These are phyloP conservation scores for Raffaelea ambrosiae DNA, from an alignment of 2,329 filamentous ascomycete genomes.

Conservation along the genomic window DNA sequence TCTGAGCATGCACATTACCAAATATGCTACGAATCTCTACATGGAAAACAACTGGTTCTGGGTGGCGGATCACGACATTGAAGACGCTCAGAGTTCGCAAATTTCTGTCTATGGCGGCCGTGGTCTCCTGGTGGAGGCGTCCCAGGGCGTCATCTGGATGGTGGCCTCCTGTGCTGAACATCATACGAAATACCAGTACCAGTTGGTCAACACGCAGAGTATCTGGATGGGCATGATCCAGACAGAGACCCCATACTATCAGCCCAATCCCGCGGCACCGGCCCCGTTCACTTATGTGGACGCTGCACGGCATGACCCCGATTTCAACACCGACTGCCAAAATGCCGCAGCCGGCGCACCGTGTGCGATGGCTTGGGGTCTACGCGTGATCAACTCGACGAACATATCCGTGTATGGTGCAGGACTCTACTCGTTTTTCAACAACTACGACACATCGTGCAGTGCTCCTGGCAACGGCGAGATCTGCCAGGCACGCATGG, in stretches of 20 bases:
- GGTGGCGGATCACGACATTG: conserved; percentile 43
- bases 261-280: conserved; percentile 47
- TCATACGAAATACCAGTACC: conserved; percentile 54
- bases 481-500: conserved; percentile 31
- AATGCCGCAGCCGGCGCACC: conserved; percentile 21
- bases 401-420: conserved; percentile 48
- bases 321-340: conserved; percentile 36
- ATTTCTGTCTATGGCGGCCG: conserved; percentile 23
- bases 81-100: conserved; percentile 23
- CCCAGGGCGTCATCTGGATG: conserved; percentile 40
- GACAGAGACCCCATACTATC: conserved; percentile 60
- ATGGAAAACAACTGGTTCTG: conserved; percentile 44
- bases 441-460: conserved; percentile 42
- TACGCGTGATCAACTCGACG: conserved; percentile 46
- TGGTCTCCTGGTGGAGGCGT: conserved; percentile 27
- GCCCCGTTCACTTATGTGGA: conserved; percentile 37
- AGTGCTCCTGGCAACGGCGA: conserved; percentile 24
- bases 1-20: conserved; percentile 33
- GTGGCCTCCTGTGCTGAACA: conserved; percentile 54
- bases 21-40: conserved; percentile 26
- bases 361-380: conserved; percentile 53
- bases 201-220: conserved; percentile 47
- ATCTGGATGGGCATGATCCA: conserved; percentile 54
- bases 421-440: conserved; percentile 53
- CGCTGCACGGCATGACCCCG: conserved; percentile 31